phyloP scores from a whole-genome alignment of 169 alveolate genomes.

The Babesia sp. region DNA sequence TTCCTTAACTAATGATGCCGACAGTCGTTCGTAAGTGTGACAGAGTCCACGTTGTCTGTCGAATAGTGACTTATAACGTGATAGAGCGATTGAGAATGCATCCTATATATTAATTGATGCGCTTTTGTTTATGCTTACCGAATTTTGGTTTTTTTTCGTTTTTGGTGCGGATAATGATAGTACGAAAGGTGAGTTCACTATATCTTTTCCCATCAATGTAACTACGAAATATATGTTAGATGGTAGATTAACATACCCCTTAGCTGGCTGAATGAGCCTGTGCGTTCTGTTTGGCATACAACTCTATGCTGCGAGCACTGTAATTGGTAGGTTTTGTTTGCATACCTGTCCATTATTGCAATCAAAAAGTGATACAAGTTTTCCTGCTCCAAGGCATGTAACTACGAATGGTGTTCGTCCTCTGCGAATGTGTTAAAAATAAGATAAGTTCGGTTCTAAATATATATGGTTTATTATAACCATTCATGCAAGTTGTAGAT shows the following conservation, averaged over 20 bases:
- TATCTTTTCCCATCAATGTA: conserved; percentile 57
- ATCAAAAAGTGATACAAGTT: conserved; percentile 18
- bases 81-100: background rate
- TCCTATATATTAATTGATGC: background rate
- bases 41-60: background rate
- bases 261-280: conserved; percentile 17
- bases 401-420: conserved; percentile 28
- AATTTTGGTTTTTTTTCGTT: background rate
- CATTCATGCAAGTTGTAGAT: background rate
- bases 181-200: conserved; percentile 54
- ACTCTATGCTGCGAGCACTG: conserved; percentile 31
- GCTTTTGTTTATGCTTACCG: background rate
- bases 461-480: no score
- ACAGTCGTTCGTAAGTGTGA: background rate
- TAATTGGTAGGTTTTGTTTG: background rate
- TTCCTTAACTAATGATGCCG: conserved; percentile 35
- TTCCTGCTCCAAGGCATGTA: conserved; percentile 38
- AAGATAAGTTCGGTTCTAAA: no score
- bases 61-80: background rate
- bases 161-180: background rate
- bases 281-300: conserved; percentile 27
- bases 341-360: conserved; percentile 53
- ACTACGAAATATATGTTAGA: background rate
- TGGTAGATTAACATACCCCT: conserved; percentile 16
- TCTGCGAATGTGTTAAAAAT: conserved; percentile 13